Evolutionary conservation across 345 rosid species (phyloP), one percentile per base, ranked within the genome.

Genomic region (Limnanthes douglasii): DNA sequence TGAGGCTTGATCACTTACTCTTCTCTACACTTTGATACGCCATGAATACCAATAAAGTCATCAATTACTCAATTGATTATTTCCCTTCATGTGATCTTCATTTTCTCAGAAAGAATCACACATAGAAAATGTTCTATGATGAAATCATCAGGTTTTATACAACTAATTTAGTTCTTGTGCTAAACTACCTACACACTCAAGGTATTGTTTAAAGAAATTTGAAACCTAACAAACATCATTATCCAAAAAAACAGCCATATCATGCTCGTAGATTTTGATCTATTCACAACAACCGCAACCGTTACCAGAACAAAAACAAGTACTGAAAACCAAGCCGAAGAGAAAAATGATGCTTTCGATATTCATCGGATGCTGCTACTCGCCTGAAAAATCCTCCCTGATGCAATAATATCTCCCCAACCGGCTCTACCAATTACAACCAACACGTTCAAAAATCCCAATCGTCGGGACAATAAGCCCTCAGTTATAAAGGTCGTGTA

Each of bases 381-480:
- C 79, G 11, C 73, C 76, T 2, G 59, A 39, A 17, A 56, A 48
- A 18, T 20, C 41, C 3, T 0, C 12, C 31, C 29, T 6, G 34
- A 3, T 10, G 12, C 0, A n/a, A n/a, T n/a, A n/a, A n/a, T n/a
- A n/a, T n/a, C n/a, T 9, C 58, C 64, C 5, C 59, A 56, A 15
- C 65, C 59, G 8, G 34, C 64, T 31, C 52, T 9, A 4, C 28
- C 24, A 11, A 8, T 36, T 0, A 37, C 11, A 2, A 39, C 50
- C 7, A 45, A 47, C 30, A 48, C 50, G 0, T 21, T 50, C 2
- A 70, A 34, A 31, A 81, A 72, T 34, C 72, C 84, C 0, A 86
- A 86, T 86, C 53, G 96, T 86, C 2, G 96, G 94, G 39, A 86
- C 96, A n/a, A n/a, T n/a, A n/a, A n/a, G n/a, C n/a, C n/a, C n/a